Evolutionary conservation across 208 protist genomes (phyloP).

Genomic region (Angomonas deanei): DNA sequence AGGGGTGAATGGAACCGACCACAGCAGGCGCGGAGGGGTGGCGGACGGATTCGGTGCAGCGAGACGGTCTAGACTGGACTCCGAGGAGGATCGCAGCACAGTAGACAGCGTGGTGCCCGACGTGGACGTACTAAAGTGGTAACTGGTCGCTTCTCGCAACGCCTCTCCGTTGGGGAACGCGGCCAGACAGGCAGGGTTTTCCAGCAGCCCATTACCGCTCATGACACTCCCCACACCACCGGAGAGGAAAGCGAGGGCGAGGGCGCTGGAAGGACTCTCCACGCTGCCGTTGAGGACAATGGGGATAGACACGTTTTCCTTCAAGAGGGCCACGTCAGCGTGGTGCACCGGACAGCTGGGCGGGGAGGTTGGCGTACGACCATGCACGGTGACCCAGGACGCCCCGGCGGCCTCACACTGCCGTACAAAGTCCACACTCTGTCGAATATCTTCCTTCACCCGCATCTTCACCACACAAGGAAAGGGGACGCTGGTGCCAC

Average conservation of each 20-base stretch:
- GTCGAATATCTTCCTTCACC: constrained; percentile 44
- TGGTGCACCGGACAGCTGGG: constrained; percentile 46
- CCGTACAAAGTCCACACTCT: constrained; percentile 80
- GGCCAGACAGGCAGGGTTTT: constrained; percentile 67
- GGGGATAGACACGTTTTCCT: constrained; percentile 59
- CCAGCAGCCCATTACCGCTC: constrained; percentile 71
- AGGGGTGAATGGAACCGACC: background rate
- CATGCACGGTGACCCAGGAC: constrained; percentile 85
- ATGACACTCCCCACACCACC: constrained; percentile 62
- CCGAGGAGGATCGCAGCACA: background rate
- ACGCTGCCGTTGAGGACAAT: constrained; percentile 86
- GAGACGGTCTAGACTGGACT: background rate
- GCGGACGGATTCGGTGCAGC: background rate
- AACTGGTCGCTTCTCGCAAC: background rate
- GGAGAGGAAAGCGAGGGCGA: constrained; percentile 37
- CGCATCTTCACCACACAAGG: constrained; percentile 87
- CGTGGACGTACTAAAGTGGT: background rate
- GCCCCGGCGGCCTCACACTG: constrained; percentile 74
- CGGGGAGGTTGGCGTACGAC: constrained; percentile 51
- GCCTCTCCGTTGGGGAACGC: background rate
- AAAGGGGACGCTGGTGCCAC: constrained; percentile 5
- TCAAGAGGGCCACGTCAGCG: constrained; percentile 57
- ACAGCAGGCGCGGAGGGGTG: background rate
- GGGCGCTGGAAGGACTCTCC: constrained; percentile 34
- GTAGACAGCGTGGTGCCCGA: background rate